A percentile compares a stretch with the other conserved stretches of the same genome.
Conservation (phyloP, 257 asterid species). For the Forsythia suspensa region DNA sequence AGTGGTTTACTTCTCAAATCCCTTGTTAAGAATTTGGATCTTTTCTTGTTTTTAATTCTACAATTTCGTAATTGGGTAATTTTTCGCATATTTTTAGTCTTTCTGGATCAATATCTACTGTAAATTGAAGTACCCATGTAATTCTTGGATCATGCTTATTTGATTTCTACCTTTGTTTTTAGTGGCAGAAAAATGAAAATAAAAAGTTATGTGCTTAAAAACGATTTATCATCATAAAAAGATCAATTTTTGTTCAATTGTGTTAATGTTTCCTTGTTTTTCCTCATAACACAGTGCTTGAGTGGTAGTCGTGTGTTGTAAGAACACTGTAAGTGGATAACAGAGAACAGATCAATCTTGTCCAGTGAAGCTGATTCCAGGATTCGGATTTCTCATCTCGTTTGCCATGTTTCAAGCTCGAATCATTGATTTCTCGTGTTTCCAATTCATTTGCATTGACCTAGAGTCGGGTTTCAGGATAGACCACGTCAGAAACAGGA, state of each 20-base stretch:
- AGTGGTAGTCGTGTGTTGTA: neutral
- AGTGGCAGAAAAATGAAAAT: neutral
- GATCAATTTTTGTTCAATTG: neutral
- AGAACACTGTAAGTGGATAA: neutral
- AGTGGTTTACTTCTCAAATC: constrained; percentile 55
- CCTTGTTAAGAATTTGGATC: constrained; percentile 40
- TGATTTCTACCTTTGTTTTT: neutral
- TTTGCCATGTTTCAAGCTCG: too few relatives aligned
- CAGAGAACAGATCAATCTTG: neutral
- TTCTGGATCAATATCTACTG: neutral
- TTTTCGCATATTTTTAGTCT: neutral
- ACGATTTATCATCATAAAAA: too few relatives aligned
- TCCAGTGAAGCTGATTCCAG: neutral
- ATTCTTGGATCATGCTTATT: neutral
- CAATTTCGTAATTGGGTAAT: neutral
- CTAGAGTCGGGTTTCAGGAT: too few relatives aligned
- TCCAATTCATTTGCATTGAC: too few relatives aligned
- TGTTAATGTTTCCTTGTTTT: neutral
- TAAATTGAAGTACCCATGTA: neutral
- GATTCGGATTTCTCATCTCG: too few relatives aligned
- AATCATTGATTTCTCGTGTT: too few relatives aligned
- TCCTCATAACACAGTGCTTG: too few relatives aligned
- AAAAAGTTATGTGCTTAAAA: neutral
- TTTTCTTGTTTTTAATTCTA: neutral
- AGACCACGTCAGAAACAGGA: too few relatives aligned